Base-by-base conservation (phyloP, 2,329 filamentous ascomycete species). In the Harringtonia lauricola region DNA sequence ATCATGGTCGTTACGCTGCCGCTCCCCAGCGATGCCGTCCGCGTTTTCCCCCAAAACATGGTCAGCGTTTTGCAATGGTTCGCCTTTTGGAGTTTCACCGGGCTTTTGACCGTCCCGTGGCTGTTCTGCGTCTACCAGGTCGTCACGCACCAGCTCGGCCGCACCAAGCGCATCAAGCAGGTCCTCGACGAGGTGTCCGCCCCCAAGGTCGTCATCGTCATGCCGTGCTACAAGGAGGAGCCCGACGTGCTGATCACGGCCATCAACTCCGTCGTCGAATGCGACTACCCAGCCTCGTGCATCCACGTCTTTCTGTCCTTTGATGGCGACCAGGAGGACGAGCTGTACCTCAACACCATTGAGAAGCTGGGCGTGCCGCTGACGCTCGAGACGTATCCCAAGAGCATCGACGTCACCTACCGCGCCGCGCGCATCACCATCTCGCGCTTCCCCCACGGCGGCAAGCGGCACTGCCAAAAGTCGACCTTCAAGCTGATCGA, bases 301-400 rank as follows among this genome's bases (percentile, higher is more conserved):
- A 83, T 95, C 46, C 92, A 96, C 59, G 81, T 95, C 26, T 96
- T 96, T 62, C 72, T 96, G 3, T 95, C 89, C 0, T 96, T 95
- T 56, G 92, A 96, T 54, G 90, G 89, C 43, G 86, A 89, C 52
- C 74, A 86, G 49, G 83, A 94, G 51, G 86, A 95, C 54, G 87
- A 95, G 56, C 67, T 94, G 0, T 96, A 94, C 58, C 72, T 94
- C 37, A 86, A 82, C 57, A 92, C 89, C 0, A 83, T 95, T 43
- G 79, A 86, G 51, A 83, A 81, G 50, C 77, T 96, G 3, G 90
- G 88, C 5, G 84, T 95, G 1, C 82, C 87, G 0, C 64, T 87
- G 19, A 83, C 78, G 0, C 68, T 89, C 36, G 79, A 86, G 47
- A 75, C 74, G 1, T 95, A 94, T 57, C 89, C 90, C 22, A 82